A percentile compares a stretch with the other conserved stretches of the same genome.
Conservation (phyloP, 257 asterid species). For the Ophiorrhiza pumila region DNA sequence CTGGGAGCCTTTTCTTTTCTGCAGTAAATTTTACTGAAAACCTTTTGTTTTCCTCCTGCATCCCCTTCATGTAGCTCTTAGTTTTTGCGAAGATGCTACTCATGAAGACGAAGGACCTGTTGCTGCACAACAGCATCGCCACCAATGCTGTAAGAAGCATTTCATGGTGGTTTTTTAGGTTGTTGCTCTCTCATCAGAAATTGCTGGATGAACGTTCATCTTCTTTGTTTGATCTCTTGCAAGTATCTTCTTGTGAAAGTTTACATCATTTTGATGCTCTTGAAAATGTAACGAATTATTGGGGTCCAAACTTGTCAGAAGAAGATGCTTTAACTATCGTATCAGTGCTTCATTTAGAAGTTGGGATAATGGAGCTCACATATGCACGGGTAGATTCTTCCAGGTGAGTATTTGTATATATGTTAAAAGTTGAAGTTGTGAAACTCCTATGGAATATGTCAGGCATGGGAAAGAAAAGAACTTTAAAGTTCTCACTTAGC, state of each 20-base stretch:
- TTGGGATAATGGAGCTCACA: slow-evolving; percentile 72
- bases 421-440: neutral
- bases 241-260: slow-evolving; percentile 58
- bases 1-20: neutral
- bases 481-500: neutral
- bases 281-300: slow-evolving; percentile 46
- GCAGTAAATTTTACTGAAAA: slow-evolving; percentile 5
- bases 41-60: slow-evolving; percentile 9
- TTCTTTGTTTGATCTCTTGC: slow-evolving; percentile 70
- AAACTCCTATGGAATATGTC: no score
- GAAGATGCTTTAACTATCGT: slow-evolving; percentile 55
- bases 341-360: slow-evolving; percentile 70
- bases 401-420: slow-evolving; percentile 47
- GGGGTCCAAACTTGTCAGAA: slow-evolving; percentile 42
- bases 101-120: slow-evolving; percentile 60
- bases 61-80: slow-evolving; percentile 59
- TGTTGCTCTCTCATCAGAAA: slow-evolving; percentile 78
- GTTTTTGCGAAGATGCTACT: slow-evolving; percentile 70
- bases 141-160: slow-evolving; percentile 55
- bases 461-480: neutral
- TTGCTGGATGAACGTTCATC: slow-evolving; percentile 79
- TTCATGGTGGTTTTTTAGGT: slow-evolving; percentile 89
- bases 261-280: slow-evolving; percentile 51
- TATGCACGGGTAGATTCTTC: slow-evolving; percentile 83
- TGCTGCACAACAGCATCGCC: slow-evolving; percentile 42